Conservation (phyloP, 208 protist genomes). For the Trypanosoma boissoni region DNA sequence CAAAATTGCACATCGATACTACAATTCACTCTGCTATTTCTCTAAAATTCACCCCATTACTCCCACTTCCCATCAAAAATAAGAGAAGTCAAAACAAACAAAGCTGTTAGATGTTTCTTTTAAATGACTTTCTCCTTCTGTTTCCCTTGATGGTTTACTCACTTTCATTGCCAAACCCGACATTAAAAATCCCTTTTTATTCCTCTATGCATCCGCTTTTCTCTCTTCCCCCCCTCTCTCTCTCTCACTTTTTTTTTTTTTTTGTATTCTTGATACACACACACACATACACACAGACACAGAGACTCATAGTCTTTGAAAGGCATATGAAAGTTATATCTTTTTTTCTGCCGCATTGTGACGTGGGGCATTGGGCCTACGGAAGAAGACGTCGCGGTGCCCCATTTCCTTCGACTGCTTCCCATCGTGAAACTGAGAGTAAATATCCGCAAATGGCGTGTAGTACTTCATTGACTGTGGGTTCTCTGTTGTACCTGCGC, state of each 20-base stretch:
- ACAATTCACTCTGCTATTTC: neutral
- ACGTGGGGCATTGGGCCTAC: constrained; percentile 75
- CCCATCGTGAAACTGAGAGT: constrained; percentile 69
- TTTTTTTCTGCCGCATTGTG: constrained; percentile 75
- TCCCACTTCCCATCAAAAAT: neutral
- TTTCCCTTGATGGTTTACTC: too few relatives aligned
- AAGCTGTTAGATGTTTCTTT: too few relatives aligned
- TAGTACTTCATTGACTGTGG: constrained; percentile 93
- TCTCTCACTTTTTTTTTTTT: neutral
- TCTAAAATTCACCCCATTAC: neutral
- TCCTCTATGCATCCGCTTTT: neutral
- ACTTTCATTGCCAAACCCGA: too few relatives aligned
- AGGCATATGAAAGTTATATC: too few relatives aligned
- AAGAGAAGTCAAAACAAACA: neutral
- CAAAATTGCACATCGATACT: neutral
- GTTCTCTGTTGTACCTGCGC: constrained; percentile 73
- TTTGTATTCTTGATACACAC: neutral
- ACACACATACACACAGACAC: too few relatives aligned
- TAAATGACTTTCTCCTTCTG: too few relatives aligned
- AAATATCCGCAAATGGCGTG: constrained; percentile 84
- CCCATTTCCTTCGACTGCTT: constrained; percentile 88
- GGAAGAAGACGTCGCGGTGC: constrained; percentile 86
- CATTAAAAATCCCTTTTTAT: constrained; percentile 10
- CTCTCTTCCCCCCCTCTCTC: neutral
- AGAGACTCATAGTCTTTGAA: too few relatives aligned